Evolutionary conservation across 2,329 filamentous ascomycete species (phyloP).

Genomic region (Colletotrichum coccodes): DNA sequence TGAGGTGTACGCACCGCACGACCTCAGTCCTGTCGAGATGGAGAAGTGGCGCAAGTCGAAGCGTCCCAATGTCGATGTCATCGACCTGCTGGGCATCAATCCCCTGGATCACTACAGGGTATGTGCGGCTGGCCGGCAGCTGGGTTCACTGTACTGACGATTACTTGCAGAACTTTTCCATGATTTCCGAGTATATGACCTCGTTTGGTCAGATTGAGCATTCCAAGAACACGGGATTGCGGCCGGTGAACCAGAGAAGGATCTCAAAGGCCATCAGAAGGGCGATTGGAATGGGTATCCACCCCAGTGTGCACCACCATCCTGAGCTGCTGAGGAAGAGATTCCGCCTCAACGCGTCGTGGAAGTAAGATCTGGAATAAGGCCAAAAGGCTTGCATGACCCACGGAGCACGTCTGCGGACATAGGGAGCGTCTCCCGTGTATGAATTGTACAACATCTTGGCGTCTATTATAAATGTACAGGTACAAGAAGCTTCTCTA

Average conservation of each 20-base stretch:
- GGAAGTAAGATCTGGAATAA: slow-evolving; percentile 8
- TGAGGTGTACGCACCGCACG: slow-evolving; percentile 91
- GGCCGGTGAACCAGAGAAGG: slow-evolving; percentile 90
- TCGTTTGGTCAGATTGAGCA: slow-evolving; percentile 86
- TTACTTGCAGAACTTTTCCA: slow-evolving; percentile 80
- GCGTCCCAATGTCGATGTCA: slow-evolving; percentile 71
- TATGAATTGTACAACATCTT: slow-evolving; percentile 39
- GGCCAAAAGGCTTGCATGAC: background rate
- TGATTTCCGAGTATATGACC: slow-evolving; percentile 90
- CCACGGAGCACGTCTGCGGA: background rate
- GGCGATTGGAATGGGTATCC: slow-evolving; percentile 87
- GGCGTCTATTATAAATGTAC: slow-evolving; percentile 35
- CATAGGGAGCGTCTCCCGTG: slow-evolving; percentile 3
- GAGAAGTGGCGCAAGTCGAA: slow-evolving; percentile 77
- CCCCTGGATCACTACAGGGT: slow-evolving; percentile 91
- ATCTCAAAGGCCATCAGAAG: slow-evolving; percentile 93
- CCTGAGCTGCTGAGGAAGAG: slow-evolving; percentile 76
- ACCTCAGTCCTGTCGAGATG: slow-evolving; percentile 82
- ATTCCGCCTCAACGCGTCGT: slow-evolving; percentile 35
- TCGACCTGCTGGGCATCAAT: slow-evolving; percentile 83
- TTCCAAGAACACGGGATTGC: slow-evolving; percentile 78
- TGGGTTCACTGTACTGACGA: background rate
- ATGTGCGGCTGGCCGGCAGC: slow-evolving; percentile 39
- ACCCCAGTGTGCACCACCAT: slow-evolving; percentile 91
- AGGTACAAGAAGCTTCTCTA: slow-evolving; percentile 32